Conservation (phyloP, 2,329 filamentous ascomycete genomes). For the Ramularia endophylla region DNA sequence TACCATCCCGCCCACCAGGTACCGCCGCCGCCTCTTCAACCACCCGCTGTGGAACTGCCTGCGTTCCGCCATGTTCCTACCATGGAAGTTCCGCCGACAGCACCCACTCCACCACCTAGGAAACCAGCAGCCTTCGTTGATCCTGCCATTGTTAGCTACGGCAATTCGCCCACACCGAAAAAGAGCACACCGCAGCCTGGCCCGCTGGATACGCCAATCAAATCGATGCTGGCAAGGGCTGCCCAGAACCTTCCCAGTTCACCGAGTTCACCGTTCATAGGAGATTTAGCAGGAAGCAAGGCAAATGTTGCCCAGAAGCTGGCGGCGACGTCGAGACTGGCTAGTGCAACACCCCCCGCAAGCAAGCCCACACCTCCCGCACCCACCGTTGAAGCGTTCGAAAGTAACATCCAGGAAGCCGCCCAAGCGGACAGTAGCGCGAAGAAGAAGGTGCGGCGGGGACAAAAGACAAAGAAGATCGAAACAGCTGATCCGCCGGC, state of each 20-base stretch:
- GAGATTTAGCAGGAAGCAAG: conserved; percentile 19
- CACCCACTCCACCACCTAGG: conserved; percentile 26
- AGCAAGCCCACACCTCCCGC: conserved; percentile 6
- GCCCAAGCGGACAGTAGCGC: conserved; percentile 29
- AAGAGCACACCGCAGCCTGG: conserved; percentile 17
- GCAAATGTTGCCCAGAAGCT: conserved; percentile 21
- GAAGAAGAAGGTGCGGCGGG: conserved; percentile 42
- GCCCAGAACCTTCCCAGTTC: conserved; percentile 30
- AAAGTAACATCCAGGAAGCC: conserved; percentile 7
- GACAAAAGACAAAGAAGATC: conserved; percentile 36
- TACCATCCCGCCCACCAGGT: conserved; percentile 3
- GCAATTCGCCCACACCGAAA: conserved; percentile 29
- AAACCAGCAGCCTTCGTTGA: conserved; percentile 57
- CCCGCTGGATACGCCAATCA: conserved; percentile 38
- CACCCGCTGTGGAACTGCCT: conserved; percentile 22
- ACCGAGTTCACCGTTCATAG: conserved; percentile 35
- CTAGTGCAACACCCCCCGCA: conserved; percentile 1
- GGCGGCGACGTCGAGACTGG: conserved; percentile 12
- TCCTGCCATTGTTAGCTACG: conserved; percentile 72
- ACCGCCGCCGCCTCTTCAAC: conserved; percentile 8
- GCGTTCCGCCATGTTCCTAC: conserved; percentile 9
- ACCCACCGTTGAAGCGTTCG: conserved; percentile 4
- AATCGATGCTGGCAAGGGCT: conserved; percentile 32
- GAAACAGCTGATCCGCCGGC: conserved; percentile 23
- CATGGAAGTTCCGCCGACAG: conserved; percentile 15